Evolutionary conservation across 352 stramenopile species (phyloP), one percentile per base, ranked within the genome.

Genomic region (Pythium brachiatum): DNA sequence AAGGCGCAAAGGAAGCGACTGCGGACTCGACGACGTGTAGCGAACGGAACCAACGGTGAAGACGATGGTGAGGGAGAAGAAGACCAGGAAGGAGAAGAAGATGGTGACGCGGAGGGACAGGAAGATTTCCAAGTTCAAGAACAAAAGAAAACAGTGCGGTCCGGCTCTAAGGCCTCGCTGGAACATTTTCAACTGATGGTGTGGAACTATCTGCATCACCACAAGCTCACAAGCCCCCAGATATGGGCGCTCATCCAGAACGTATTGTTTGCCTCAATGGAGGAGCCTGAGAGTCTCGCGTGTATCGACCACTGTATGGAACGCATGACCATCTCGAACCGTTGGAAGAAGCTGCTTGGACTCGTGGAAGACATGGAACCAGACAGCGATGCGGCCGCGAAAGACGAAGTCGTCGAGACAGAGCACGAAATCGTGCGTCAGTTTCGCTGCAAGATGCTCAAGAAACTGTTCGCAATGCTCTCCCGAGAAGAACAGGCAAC

Each of bases 141-240:
- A 6, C 26, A 26, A 16, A 57, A 34, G 38, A 69, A 57, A 38
- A 51, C 39, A 3, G 36, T 39, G 23, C 38, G 36, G 18, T 57
- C 41, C 4, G 31, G 46, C 12, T 57, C 67, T 20, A 64, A 53
- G 6, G 74, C 65, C 13, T 70, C 52, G 12, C 8, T 83, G 48
- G 81, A 90, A 25, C 66, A 73, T 23, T 85, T 90, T 47, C 75
- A 88, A 64, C 62, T 86, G 32, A 74, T 88, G 34, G 69, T 88
- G 53, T 72, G 78, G 69, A 90, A 82, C 46, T 88, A 83, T 20
- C 38, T 88, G 4, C 79, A 76, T 27, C 73, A 78, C 27, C 71
- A 90, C 36, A 72, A 69, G 7, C 53, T 83, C 3, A 69, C 79
- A 2, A 87, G 81, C 34, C 43, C 67, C 0, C 73, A 90, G 47